Base-by-base conservation (phyloP, 2,329 filamentous ascomycete species). In the Leptodontidium sp. region DNA sequence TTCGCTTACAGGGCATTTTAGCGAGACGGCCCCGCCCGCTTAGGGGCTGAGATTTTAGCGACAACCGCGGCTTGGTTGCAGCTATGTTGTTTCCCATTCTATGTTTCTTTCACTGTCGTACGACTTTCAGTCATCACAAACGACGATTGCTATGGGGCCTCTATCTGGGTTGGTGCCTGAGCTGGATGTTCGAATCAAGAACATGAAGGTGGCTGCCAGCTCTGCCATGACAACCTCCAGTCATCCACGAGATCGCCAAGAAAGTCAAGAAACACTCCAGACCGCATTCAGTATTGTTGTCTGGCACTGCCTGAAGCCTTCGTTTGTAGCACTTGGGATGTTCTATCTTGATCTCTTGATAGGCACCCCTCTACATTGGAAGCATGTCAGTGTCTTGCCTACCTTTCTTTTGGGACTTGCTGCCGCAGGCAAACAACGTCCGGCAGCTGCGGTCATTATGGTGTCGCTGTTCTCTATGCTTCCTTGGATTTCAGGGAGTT, bases 261-360 rank as follows among this genome's bases (percentile, higher is more conserved):
- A n/a, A 38, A 59, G 43, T n/a, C n/a, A 59, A 4, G 55, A 43
- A 26, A 43, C 11, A 24, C 43, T 59, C n/a, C 43, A 59, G 6
- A 17, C 4, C 5, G n/a, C 55, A 21, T 9, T 59, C 55, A 59
- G 35, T 26, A 17, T 59, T 21, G 55, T 59, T 38, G 11, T 59
- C n/a, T 59, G 55, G 55, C 55, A 59, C 11, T 40, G 15, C 40
- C 43, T 59, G 35, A 59, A 59, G 15, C 55, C 55, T 24, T 59
- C 55, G 24, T 59, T 43, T 26, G 55, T 7, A 24, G 55, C 55
- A 7, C 32, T 59, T 2, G 55, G 2, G 17, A 35, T 59, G 15
- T 21, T 24, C 14, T 43, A 12, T 6, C 15, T 24, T 6, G 55
- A 59, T 26, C 32, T 43, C 7, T n/a, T 59, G 32, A 21, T 59